Percentiles rank a stretch among this genome's conserved stretches.
Evolutionary conservation across 2,329 filamentous ascomycete genomes (phyloP).

Genomic region (Ambrosiella xylebori): DNA sequence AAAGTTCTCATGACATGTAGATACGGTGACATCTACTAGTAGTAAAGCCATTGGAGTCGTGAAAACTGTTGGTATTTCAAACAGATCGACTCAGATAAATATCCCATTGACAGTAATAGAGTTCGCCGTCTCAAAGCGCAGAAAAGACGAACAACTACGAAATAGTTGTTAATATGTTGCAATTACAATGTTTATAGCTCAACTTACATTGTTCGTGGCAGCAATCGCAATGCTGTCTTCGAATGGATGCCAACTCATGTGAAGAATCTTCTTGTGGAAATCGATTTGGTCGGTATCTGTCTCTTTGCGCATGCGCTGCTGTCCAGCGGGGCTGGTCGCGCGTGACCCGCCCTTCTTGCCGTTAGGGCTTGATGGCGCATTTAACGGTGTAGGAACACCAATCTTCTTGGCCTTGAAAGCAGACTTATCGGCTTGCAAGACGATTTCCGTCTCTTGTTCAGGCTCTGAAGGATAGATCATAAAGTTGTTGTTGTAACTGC

Average conservation of each 20-base stretch:
- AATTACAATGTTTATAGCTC: not conserved
- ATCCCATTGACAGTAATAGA: not conserved
- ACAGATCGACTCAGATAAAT: not conserved
- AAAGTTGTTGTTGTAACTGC: slow-evolving; percentile 99
- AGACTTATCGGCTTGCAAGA: slow-evolving; percentile 93
- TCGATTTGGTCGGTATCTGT: slow-evolving; percentile 98
- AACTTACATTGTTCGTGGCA: slow-evolving; percentile 93
- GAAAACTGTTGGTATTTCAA: not conserved
- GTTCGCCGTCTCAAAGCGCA: slow-evolving; percentile 36
- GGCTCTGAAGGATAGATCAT: slow-evolving; percentile 99
- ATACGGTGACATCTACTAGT: not conserved
- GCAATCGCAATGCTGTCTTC: slow-evolving; percentile 99
- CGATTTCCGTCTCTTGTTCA: slow-evolving; percentile 90
- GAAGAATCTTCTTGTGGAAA: slow-evolving; percentile 99
- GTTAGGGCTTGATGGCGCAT: slow-evolving; percentile 56
- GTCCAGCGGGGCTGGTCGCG: slow-evolving; percentile 75
- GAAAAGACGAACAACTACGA: slow-evolving; percentile 60
- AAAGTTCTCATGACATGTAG: slow-evolving; percentile 1
- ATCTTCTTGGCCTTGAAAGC: slow-evolving; percentile 99
- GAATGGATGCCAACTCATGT: slow-evolving; percentile 99
- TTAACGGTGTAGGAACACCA: slow-evolving; percentile 92
- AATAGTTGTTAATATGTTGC: slow-evolving; percentile 14
- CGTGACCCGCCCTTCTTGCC: slow-evolving; percentile 80
- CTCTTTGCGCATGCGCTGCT: slow-evolving; percentile 85
- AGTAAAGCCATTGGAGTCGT: not conserved